Conservation (phyloP, 257 asterid genomes). For the Capsicum chinense region DNA sequence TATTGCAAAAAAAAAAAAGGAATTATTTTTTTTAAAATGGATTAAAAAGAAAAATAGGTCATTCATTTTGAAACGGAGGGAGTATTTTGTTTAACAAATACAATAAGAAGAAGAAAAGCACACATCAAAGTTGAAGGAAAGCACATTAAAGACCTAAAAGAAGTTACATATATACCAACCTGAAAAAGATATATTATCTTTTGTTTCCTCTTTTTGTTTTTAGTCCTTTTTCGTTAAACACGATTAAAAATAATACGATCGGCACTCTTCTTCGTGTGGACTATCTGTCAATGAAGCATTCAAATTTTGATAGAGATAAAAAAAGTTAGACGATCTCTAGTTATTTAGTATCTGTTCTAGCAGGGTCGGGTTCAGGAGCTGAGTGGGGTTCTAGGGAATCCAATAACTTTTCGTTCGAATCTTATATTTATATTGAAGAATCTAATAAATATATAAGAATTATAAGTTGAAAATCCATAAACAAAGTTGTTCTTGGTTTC, state of each 20-base stretch:
- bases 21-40: not conserved
- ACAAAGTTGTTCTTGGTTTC: no score
- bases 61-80: no score
- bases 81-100: conserved; percentile 33
- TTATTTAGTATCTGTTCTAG: not conserved
- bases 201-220: not conserved
- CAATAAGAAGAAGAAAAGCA: conserved; percentile 45
- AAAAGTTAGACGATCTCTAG: not conserved
- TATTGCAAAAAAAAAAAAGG: no score
- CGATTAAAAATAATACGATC: not conserved
- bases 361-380: no score
- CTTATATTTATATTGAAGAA: no score
- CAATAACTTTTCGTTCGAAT: no score
- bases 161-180: conserved; percentile 25
- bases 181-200: not conserved
- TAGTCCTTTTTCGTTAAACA: no score
- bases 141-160: conserved; percentile 12
- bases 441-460: no score
- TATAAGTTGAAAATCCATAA: no score
- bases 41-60: not conserved
- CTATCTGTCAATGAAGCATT: no score
- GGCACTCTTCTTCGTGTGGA: not conserved
- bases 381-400: no score
- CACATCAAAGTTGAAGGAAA: conserved; percentile 23
- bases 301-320: not conserved